These are phyloP conservation scores for Acanthamoeba comandoni DNA, from an alignment of 208 protist genomes.

Conservation along the genomic window DNA sequence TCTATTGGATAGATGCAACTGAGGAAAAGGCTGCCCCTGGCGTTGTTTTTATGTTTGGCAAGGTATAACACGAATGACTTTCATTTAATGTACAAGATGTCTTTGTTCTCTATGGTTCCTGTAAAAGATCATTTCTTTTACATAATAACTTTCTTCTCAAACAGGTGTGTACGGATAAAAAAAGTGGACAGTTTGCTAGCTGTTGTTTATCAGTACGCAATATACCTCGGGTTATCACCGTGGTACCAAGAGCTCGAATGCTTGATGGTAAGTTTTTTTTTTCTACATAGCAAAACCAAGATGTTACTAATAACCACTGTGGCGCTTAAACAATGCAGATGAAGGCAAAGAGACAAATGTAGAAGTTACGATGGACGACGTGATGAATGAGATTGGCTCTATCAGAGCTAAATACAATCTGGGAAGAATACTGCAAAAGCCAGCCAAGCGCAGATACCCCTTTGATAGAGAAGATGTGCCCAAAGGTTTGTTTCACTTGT, in stretches of 20 bases:
- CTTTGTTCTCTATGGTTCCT: neutral
- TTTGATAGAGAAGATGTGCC: slow-evolving; percentile 67
- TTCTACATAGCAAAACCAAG: neutral
- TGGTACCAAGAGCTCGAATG: slow-evolving; percentile 38
- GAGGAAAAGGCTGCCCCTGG: slow-evolving; percentile 59
- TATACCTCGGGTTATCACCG: slow-evolving; percentile 23
- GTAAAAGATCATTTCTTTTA: neutral
- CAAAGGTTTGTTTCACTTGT: slow-evolving; percentile 10
- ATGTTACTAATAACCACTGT: neutral
- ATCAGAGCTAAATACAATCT: slow-evolving; percentile 53
- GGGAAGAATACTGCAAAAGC: slow-evolving; percentile 20
- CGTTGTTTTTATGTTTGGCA: slow-evolving; percentile 73
- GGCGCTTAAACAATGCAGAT: neutral
- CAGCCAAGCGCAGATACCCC: slow-evolving; percentile 28
- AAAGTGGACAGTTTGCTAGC: slow-evolving; percentile 58
- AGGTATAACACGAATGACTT: slow-evolving; percentile 10
- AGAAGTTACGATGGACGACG: slow-evolving; percentile 67
- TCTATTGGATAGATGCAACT: slow-evolving; percentile 71
- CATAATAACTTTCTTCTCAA: neutral
- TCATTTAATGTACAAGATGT: neutral
- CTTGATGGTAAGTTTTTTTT: slow-evolving; percentile 48
- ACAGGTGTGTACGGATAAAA: slow-evolving; percentile 38
- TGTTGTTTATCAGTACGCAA: slow-evolving; percentile 52
- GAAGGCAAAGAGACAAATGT: slow-evolving; percentile 51
- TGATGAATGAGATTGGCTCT: neutral